Conservation (phyloP, 2,329 filamentous ascomycete species). For the Decorospora gaudefroyi region DNA sequence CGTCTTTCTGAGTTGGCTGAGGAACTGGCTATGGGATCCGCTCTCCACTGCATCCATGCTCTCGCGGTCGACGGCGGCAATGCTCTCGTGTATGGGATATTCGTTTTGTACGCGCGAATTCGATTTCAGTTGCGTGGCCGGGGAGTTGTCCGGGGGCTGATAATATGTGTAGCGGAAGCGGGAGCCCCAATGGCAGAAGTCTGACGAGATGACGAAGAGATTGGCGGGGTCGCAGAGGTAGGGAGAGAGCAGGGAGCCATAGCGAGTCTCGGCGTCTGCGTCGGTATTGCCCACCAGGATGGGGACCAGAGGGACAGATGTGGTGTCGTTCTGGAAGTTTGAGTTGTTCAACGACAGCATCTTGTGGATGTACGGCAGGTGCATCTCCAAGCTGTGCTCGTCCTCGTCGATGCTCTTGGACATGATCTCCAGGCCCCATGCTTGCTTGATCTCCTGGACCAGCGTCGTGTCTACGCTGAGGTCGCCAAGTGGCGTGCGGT, state of each 20-base stretch:
- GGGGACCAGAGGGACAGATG: slow-evolving; percentile 77
- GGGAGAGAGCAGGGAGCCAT: slow-evolving; percentile 72
- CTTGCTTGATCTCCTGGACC: slow-evolving; percentile 52
- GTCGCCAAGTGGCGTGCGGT: slow-evolving; percentile 74
- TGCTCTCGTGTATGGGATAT: slow-evolving; percentile 78
- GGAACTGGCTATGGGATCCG: slow-evolving; percentile 71
- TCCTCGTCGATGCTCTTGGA: slow-evolving; percentile 68
- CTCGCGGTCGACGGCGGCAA: slow-evolving; percentile 75
- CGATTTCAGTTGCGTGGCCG: slow-evolving; percentile 36
- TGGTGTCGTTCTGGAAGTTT: slow-evolving; percentile 45
- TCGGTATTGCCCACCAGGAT: slow-evolving; percentile 82
- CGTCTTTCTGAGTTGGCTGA: slow-evolving; percentile 69
- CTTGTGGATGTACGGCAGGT: slow-evolving; percentile 90
- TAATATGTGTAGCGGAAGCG: slow-evolving; percentile 87
- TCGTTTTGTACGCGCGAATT: slow-evolving; percentile 52
- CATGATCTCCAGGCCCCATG: slow-evolving; percentile 56
- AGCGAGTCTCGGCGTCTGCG: slow-evolving; percentile 65
- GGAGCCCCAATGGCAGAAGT: slow-evolving; percentile 95
- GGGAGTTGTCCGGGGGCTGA: slow-evolving; percentile 55
- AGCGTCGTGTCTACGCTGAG: slow-evolving; percentile 66
- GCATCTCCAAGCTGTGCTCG: slow-evolving; percentile 97
- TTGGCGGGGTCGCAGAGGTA: slow-evolving; percentile 77
- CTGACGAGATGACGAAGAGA: slow-evolving; percentile 86
- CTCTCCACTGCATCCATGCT: slow-evolving; percentile 85
- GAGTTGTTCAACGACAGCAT: slow-evolving; percentile 58